Conservation (phyloP, 2,329 filamentous ascomycete genomes). For the Aspergillus tanneri region DNA sequence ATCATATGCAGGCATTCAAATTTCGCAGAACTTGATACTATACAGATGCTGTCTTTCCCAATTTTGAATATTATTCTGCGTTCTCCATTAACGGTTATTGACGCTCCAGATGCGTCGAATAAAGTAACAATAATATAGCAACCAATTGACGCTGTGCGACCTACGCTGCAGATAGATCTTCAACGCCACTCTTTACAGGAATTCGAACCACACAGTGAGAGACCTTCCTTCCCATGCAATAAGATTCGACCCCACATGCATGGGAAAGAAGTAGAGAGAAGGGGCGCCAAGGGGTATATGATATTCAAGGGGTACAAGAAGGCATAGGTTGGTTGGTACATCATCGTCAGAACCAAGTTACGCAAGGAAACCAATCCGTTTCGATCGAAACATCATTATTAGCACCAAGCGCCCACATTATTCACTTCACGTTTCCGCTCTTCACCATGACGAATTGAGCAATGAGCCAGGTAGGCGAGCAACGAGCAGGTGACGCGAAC, state of each 20-base stretch:
- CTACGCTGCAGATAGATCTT: slow-evolving; percentile 37
- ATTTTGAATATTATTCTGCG: slow-evolving; percentile 1
- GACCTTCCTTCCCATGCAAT: slow-evolving; percentile 4
- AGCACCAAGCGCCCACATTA: neutral
- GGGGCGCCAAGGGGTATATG: slow-evolving; percentile 26
- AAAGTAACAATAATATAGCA: slow-evolving; percentile 4
- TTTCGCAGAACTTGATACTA: neutral
- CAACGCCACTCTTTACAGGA: slow-evolving; percentile 21
- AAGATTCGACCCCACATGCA: slow-evolving; percentile 12
- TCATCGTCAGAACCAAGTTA: neutral
- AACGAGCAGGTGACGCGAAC: neutral
- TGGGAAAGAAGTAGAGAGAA: slow-evolving; percentile 14
- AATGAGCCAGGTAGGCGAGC: neutral
- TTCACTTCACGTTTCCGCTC: neutral
- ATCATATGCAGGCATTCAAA: neutral
- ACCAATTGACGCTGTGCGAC: slow-evolving; percentile 15
- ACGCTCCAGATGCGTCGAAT: neutral
- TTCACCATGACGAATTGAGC: neutral
- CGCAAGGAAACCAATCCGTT: neutral
- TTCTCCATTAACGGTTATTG: slow-evolving; percentile 2
- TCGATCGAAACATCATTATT: neutral
- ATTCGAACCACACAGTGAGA: slow-evolving; percentile 16
- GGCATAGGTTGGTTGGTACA: neutral
- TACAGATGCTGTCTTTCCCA: slow-evolving; percentile 2
- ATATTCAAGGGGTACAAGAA: slow-evolving; percentile 19